Evolutionary conservation across 192 early-diverging fungal species (phyloP).

Genomic region (Gonapodya prolifera): DNA sequence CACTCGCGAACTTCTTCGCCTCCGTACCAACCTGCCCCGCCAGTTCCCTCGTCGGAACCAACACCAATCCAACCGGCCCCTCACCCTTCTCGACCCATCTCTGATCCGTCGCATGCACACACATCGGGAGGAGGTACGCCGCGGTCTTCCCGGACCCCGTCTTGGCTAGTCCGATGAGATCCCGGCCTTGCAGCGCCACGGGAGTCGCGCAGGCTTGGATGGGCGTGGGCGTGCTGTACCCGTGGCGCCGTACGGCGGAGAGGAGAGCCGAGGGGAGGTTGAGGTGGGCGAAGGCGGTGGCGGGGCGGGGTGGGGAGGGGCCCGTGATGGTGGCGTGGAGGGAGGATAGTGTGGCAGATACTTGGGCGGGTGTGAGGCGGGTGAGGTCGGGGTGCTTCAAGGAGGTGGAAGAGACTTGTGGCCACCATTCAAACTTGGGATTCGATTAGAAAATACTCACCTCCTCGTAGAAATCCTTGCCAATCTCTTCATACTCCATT

Average conservation of each 20-base stretch:
- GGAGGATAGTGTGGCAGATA: constrained; percentile 36
- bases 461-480: constrained; percentile 71
- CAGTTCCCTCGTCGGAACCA: constrained; percentile 68
- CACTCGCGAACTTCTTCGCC: constrained; percentile 66
- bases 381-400: constrained; percentile 64
- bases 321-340: constrained; percentile 58
- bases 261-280: constrained; percentile 61
- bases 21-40: constrained; percentile 69
- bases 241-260: constrained; percentile 41
- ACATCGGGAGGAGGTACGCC: constrained; percentile 70
- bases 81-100: constrained; percentile 56
- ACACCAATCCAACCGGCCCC: constrained; percentile 66
- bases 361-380: constrained; percentile 36
- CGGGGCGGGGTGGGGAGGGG: constrained; percentile 46
- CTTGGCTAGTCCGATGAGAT: constrained; percentile 73
- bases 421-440: too few species aligned
- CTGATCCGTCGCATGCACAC: constrained; percentile 79
- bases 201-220: constrained; percentile 72
- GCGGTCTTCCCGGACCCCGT: constrained; percentile 82
- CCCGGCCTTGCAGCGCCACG: constrained; percentile 60
- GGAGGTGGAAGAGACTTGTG: too few species aligned
- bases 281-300: constrained; percentile 77
- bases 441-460: too few species aligned
- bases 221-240: constrained; percentile 57
- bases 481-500: constrained; percentile 55